Evolutionary conservation across 1,284 basidiomycete species (phyloP).

Genomic region (Limonomyces culmigenus): DNA sequence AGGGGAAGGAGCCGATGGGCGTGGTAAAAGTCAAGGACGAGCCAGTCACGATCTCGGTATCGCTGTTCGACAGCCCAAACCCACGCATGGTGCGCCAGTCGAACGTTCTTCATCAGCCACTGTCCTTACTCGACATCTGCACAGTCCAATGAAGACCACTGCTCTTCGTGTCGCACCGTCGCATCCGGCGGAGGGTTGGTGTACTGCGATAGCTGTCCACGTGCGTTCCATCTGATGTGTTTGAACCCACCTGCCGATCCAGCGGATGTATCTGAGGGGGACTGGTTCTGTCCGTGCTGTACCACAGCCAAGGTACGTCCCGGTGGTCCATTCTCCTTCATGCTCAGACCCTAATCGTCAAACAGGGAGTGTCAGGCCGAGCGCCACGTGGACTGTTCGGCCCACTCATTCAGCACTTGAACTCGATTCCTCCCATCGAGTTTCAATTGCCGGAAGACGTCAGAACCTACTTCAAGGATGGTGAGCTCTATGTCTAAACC

Average conservation of each 20-base stretch:
- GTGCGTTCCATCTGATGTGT: conserved; percentile 93
- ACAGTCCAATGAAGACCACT: conserved; percentile 79
- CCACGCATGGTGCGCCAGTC: neutral
- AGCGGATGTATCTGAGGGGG: conserved; percentile 70
- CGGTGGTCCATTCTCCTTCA: neutral
- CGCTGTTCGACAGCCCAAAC: neutral
- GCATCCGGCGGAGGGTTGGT: conserved; percentile 58
- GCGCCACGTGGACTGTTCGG: conserved; percentile 45
- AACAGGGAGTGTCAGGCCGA: conserved; percentile 47
- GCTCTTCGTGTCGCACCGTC: conserved; percentile 64
- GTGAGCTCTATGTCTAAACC: too few species aligned
- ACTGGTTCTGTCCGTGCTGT: conserved; percentile 90
- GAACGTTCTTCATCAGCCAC: conserved; percentile 9
- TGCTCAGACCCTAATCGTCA: conserved; percentile 3
- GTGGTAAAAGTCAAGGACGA: conserved; percentile 54
- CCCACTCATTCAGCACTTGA: conserved; percentile 51
- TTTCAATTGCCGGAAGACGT: conserved; percentile 86
- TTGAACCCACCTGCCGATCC: conserved; percentile 88
- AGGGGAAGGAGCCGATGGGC: conserved; percentile 48
- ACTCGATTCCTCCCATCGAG: conserved; percentile 56
- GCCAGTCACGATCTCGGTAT: conserved; percentile 20
- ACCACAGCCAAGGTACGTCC: conserved; percentile 42
- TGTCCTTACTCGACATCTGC: conserved; percentile 1
- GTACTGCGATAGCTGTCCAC: conserved; percentile 94
- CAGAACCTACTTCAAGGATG: conserved; percentile 73